These are phyloP conservation scores for Colletotrichum limetticola DNA, from an alignment of 2,329 filamentous ascomycete genomes.

Conservation along the genomic window DNA sequence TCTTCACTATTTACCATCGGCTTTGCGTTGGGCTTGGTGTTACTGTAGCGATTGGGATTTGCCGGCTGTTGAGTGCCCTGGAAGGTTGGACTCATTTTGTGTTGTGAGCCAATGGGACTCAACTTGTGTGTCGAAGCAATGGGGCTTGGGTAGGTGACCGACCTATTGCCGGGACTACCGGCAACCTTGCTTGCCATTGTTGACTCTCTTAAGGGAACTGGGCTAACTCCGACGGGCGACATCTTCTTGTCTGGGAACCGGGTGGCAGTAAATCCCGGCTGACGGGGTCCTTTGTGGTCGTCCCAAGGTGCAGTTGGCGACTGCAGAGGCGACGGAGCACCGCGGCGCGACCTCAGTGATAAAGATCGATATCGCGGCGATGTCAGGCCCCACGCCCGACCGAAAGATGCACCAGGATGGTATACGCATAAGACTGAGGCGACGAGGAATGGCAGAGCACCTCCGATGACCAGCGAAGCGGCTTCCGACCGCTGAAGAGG, in stretches of 20 bases:
- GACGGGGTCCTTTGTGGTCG: constrained; percentile 28
- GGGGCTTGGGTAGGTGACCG: constrained; percentile 30
- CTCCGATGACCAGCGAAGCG: constrained; percentile 52
- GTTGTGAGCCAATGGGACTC: constrained; percentile 11
- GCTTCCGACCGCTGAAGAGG: constrained; percentile 50
- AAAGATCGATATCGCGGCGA: constrained; percentile 41
- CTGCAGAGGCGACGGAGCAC: constrained; percentile 26
- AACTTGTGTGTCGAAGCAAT: constrained; percentile 22
- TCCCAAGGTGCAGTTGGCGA: constrained; percentile 30
- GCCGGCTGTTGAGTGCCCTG: constrained; percentile 15
- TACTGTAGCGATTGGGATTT: constrained; percentile 10
- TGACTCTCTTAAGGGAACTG: constrained; percentile 25
- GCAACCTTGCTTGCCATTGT: constrained; percentile 34
- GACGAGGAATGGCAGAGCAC: constrained; percentile 51
- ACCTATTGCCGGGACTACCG: constrained; percentile 26
- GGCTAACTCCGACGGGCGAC: constrained; percentile 25
- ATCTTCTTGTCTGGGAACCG: constrained; percentile 30
- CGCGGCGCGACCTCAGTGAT: constrained; percentile 17
- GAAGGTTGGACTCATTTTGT: constrained; percentile 23
- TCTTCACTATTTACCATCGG: constrained; percentile 33
- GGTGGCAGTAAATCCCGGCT: constrained; percentile 27
- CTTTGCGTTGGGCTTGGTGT: constrained; percentile 15
- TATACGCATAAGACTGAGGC: constrained; percentile 48
- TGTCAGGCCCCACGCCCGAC: constrained; percentile 52
- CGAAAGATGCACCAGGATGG: constrained; percentile 53